Base-by-base conservation (phyloP, 2,329 filamentous ascomycete genomes). In the Plenodomus tracheiphilus region DNA sequence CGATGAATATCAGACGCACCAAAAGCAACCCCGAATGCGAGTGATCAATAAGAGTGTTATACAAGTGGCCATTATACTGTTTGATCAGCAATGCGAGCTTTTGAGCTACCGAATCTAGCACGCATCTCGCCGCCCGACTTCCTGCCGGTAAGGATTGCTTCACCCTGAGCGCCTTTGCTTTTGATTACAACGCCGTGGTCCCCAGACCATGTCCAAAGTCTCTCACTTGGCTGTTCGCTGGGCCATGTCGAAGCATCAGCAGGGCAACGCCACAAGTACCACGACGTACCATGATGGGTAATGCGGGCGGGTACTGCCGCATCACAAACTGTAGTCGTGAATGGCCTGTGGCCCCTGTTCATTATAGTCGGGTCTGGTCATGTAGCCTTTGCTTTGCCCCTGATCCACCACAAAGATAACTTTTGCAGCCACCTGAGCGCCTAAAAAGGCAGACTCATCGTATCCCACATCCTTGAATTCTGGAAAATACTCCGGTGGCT, bases 401-500 rank as follows among this genome's bases (percentile, higher is more conserved):
- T 85, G 83, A 63, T 89, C 86, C 2, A 85, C 77, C 9, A 88
- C 81, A 68, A 89, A 89, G 41, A 89, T 74, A 18, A 89, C 84
- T 72, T 87, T 88, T 2, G 89, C 91, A 1, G 89, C 90, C 25
- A 96, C 88, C 73, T 96, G 90, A 2, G 90, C 89, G 10, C 92
- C 92, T 6, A 97, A 77, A 74, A 97, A 96, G 66, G 86, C 84
- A 41, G 88, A 85, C 73, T 97, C 92, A 65, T 97, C 92, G 65
- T 81, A 83, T 1, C 84, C 84, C 2, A 75, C 73, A 22, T 83
- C 92, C 68, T 91, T 91, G 91, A 91, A 97, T 72, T 96, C 92
- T 10, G 87, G 84, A 59, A 96, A 87, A 72, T 97, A 96, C 44
- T 89, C 88, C 0, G 92, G 91, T 59, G 89, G 79, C 58, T 85